Evolutionary conservation across 164 flowering plant species (phyloP), one percentile per base, ranked within the genome.

Genomic region (Aristolochia contorta): DNA sequence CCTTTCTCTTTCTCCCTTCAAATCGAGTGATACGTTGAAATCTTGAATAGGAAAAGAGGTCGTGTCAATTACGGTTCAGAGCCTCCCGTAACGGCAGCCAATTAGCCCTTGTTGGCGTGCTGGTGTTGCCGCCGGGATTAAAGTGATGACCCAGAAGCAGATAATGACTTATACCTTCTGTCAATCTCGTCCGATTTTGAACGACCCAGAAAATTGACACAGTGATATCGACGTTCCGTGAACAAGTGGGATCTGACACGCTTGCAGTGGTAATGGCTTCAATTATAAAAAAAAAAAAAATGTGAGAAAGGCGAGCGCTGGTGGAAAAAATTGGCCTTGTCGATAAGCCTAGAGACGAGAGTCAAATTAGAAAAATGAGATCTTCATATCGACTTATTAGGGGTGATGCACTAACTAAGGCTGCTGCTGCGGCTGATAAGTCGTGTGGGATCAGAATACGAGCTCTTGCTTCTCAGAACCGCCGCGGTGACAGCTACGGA

Each of bases 381-480:
- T 59, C 59, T 46, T 60, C 37, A 15, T 64, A 41, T 69, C 61
- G 57, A 22, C 65, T 65, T 57, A 50, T 65, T 41, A 32, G 19
- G 33, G n/a, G 30, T 16, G 14, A 23, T 2, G 0, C 41, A 16
- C 48, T 27, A 27, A 27, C 30, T 27, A 47, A 16, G 50, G 22
- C 50, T 43, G 22, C 18, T 47, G 57, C 57, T 54, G 66, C 63
- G 49, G 33, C 33, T 68, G 75, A 68, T 72, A 68, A 72, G 72
- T 56, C 64, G 47, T 23, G 69, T 59, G 62, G 62, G 60, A 65
- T 58, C 46, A 47, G 64, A 62, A 72, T 72, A 72, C 61, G 75
- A 65, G 72, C 72, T 47, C 23, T 55, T 61, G 65, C 75, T 58
- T 72, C 67, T 72, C 75, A 68, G n/a, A 18, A 27, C 1, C 50